Conservation (phyloP, 768 basidiomycete genomes). For the Boletus sp. region DNA sequence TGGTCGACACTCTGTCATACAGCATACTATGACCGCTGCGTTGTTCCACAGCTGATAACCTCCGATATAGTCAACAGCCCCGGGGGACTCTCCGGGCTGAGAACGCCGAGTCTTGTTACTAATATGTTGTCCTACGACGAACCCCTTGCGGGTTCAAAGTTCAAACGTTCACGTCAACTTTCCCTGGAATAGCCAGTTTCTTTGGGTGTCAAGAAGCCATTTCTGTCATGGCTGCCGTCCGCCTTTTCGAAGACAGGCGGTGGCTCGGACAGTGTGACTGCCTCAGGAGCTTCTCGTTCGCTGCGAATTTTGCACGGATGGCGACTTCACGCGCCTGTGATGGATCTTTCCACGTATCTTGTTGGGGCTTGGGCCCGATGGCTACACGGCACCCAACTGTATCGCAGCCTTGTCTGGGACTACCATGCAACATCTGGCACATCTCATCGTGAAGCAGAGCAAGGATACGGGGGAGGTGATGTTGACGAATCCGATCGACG, state of each 20-base stretch:
- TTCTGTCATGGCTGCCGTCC: constrained; percentile 34
- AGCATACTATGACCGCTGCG: not conserved
- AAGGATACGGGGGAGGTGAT: constrained; percentile 3
- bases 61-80: not conserved
- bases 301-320: constrained; percentile 30
- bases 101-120: not conserved
- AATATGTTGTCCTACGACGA: no score
- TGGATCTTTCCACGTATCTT: constrained; percentile 21
- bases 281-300: constrained; percentile 32
- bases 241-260: constrained; percentile 29
- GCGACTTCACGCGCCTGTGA: constrained; percentile 26
- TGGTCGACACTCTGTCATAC: not conserved
- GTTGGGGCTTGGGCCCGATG: constrained; percentile 31
- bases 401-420: constrained; percentile 26
- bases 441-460: constrained; percentile 19
- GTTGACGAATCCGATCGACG: constrained; percentile 14
- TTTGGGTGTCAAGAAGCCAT: constrained; percentile 36
- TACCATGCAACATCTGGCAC: constrained; percentile 16
- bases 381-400: constrained; percentile 27
- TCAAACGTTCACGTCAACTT: constrained; percentile 28
- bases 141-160: constrained; percentile 11
- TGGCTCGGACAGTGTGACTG: constrained; percentile 39
- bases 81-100: not conserved
- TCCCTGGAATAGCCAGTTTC: constrained; percentile 33
- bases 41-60: not conserved